A percentile compares a stretch with the other conserved stretches of the same genome.
phyloP scores from a whole-genome alignment of 345 rosid genomes.

The Adansonia digitata region DNA sequence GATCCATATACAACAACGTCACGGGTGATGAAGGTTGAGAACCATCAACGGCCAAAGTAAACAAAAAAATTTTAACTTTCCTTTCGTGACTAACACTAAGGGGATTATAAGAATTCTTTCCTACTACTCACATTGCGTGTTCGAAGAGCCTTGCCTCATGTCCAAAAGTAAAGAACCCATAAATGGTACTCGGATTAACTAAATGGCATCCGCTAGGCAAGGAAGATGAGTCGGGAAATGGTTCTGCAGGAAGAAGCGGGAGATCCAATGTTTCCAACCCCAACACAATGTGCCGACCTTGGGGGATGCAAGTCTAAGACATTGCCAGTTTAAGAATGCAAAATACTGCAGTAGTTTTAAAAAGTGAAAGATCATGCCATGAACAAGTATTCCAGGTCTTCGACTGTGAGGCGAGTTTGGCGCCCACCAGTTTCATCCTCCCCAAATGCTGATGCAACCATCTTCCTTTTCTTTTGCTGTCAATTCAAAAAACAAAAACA shows the following conservation, averaged over 20 bases:
- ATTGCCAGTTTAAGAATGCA: neutral
- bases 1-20: slow-evolving; percentile 3
- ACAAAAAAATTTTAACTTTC: neutral
- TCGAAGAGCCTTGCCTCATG: neutral
- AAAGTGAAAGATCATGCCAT: slow-evolving; percentile 48
- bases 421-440: slow-evolving; percentile 75
- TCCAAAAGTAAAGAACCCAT: slow-evolving; percentile 21
- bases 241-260: neutral
- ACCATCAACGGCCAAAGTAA: neutral
- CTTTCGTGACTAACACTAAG: neutral
- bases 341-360: neutral
- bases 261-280: neutral
- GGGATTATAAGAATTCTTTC: neutral
- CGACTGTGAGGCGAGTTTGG: slow-evolving; percentile 78
- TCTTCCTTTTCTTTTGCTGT: slow-evolving; percentile 91
- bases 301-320: neutral
- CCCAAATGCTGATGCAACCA: slow-evolving; percentile 95
- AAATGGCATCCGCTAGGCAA: slow-evolving; percentile 12
- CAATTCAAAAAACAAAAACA: neutral
- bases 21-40: neutral
- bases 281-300: neutral
- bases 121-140: neutral
- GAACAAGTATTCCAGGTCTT: slow-evolving; percentile 81
- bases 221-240: neutral
- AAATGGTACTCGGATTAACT: slow-evolving; percentile 20